Percentiles rank a stretch among this genome's conserved stretches.
phyloP scores from a whole-genome alignment of 1,284 basidiomycete species.

The Phellopilus nigrolimitatus region DNA sequence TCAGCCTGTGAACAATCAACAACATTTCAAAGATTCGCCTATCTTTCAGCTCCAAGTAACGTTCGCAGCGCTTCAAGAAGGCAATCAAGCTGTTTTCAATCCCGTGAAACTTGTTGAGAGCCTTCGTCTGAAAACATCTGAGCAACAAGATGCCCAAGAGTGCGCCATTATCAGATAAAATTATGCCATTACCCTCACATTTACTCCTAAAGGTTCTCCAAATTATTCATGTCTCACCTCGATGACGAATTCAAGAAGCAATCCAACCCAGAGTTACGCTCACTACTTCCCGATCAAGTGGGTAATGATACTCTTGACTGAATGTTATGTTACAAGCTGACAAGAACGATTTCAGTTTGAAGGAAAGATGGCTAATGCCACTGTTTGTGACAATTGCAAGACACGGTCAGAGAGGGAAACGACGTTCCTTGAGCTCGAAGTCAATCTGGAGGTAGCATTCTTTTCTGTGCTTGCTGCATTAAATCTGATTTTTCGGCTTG shows the following conservation, averaged over 20 bases:
- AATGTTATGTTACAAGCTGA: background rate
- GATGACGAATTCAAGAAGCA: conserved; percentile 82
- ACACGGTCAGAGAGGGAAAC: conserved; percentile 60
- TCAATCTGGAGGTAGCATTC: conserved; percentile 65
- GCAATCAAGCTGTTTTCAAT: conserved; percentile 68
- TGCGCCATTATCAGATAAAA: conserved; percentile 33
- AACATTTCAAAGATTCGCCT: conserved; percentile 52
- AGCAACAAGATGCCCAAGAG: conserved; percentile 96
- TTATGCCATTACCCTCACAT: background rate
- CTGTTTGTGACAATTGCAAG: conserved; percentile 66
- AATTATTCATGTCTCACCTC: conserved; percentile 86
- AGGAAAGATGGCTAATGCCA: conserved; percentile 76
- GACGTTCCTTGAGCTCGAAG: conserved; percentile 81
- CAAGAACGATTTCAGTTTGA: conserved; percentile 58
- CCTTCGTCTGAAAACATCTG: conserved; percentile 68
- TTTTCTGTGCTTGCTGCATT: conserved; percentile 5
- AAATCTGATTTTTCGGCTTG: conserved; percentile 6
- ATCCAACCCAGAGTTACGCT: conserved; percentile 50
- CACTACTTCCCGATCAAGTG: conserved; percentile 70
- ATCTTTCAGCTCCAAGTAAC: conserved; percentile 71
- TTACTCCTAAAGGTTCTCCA: conserved; percentile 67
- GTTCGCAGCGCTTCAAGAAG: conserved; percentile 78
- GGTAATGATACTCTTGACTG: background rate
- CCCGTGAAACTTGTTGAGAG: conserved; percentile 80
- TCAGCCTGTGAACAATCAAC: conserved; percentile 40